Conservation (phyloP, 805 yeast species). For the Cyberlindnera mrakii region DNA sequence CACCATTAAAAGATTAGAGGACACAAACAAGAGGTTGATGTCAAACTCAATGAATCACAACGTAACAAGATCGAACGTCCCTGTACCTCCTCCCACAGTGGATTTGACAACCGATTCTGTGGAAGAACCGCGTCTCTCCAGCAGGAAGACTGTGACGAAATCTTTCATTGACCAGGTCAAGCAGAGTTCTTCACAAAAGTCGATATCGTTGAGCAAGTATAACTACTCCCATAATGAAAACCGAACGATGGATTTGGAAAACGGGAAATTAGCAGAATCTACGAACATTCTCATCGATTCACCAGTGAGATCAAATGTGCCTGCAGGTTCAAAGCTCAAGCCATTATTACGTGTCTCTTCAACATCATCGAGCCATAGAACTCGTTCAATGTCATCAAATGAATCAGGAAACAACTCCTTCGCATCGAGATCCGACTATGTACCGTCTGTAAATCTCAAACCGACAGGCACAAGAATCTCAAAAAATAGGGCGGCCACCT, state of each 20-base stretch:
- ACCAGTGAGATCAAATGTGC: slow-evolving; percentile 3
- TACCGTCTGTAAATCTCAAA: neutral
- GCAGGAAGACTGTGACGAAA: slow-evolving; percentile 7
- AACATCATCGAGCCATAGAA: slow-evolving; percentile 5
- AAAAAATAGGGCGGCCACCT: slow-evolving; percentile 16
- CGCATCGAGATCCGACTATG: slow-evolving; percentile 7
- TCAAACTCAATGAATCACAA: too few relatives aligned
- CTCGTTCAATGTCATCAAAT: slow-evolving; percentile 5
- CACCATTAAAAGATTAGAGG: slow-evolving; percentile 7
- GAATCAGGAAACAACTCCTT: slow-evolving; percentile 11
- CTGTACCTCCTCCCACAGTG: slow-evolving; percentile 14
- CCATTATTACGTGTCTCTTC: slow-evolving; percentile 1
- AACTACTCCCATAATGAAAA: neutral
- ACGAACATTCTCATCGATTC: slow-evolving; percentile 14
- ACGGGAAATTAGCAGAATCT: slow-evolving; percentile 19
- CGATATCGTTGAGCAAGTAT: neutral
- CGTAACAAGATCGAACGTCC: neutral
- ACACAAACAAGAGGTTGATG: slow-evolving; percentile 6
- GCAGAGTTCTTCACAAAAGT: slow-evolving; percentile 13
- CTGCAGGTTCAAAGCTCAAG: neutral
- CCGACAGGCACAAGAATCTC: slow-evolving; percentile 2
- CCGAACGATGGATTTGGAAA: slow-evolving; percentile 9
- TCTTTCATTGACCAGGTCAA: slow-evolving; percentile 18
- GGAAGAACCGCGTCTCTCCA: slow-evolving; percentile 6
- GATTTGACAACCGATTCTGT: slow-evolving; percentile 18